phyloP scores from a whole-genome alignment of 192 early-diverging fungal species.

The Entophlyctis helioformis region DNA sequence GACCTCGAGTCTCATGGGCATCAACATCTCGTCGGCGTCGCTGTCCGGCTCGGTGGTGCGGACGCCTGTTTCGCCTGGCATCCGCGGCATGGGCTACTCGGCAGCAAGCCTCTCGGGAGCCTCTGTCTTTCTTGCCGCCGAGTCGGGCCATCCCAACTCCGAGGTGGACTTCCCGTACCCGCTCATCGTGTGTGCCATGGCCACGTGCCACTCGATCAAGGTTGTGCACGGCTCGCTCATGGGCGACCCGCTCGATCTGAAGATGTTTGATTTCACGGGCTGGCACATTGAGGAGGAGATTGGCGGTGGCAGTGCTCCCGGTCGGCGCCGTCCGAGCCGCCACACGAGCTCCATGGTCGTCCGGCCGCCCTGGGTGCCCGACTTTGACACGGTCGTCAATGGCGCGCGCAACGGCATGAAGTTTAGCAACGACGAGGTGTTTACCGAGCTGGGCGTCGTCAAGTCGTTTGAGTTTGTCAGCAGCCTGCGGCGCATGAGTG shows the following conservation, averaged over 20 bases:
- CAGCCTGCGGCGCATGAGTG: constrained; percentile 79
- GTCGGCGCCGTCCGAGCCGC: constrained; percentile 22
- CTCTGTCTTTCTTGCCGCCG: constrained; percentile 10
- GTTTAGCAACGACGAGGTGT: constrained; percentile 3
- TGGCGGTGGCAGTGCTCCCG: background rate
- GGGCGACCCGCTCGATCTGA: constrained; percentile 93
- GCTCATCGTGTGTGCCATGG: constrained; percentile 47
- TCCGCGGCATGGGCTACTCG: too few relatives aligned
- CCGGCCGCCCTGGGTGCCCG: constrained; percentile 61
- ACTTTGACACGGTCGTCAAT: constrained; percentile 8
- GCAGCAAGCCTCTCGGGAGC: constrained; percentile 32
- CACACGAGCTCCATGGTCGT: constrained; percentile 58
- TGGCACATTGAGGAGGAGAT: constrained; percentile 91
- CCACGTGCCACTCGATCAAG: constrained; percentile 62
- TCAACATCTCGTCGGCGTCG: constrained; percentile 54
- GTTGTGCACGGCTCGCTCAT: constrained; percentile 77
- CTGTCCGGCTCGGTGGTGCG: background rate
- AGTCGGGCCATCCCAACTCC: constrained; percentile 19
- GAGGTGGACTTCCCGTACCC: constrained; percentile 34
- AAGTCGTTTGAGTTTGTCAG: constrained; percentile 86
- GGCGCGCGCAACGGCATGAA: background rate
- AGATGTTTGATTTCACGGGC: constrained; percentile 94
- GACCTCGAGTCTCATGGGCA: too few relatives aligned
- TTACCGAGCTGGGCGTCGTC: constrained; percentile 41
- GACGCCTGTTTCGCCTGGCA: constrained; percentile 33